Base-by-base conservation (phyloP, 1,284 basidiomycete genomes). In the Trichosporon inkin region DNA sequence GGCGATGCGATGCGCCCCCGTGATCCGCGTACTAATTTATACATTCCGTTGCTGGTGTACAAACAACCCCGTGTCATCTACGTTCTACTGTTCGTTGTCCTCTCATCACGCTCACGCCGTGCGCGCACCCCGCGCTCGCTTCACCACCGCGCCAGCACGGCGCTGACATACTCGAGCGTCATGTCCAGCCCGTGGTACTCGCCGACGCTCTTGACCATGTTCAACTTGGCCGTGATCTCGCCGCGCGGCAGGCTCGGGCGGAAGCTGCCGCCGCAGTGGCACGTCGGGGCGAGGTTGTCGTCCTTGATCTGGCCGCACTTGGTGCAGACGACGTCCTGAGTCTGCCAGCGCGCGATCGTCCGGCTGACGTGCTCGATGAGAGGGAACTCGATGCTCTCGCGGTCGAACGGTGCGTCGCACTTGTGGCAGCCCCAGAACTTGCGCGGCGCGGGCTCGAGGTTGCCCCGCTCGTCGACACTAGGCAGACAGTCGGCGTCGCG, bases 401-500 rank as follows among this genome's bases (percentile, higher is more conserved):
- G 84, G 73, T 98, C 93, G 76, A 94, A 95, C 71, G 94, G 89
- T 34, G 87, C 86, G n/a, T 84, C 84, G 72, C 95, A 98, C 61
- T 82, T 72, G 71, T 73, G 68, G 66, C 71, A 84, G 11, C 74
- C 72, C 78, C 78, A 79, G 40, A 67, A 73, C 41, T 70, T 65
- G 20, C 70, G 68, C 17, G 80, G 76, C 34, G 82, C 72, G 73
- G 66, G 81, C 10, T 71, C 49, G 40, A 71, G 55, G 40, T 71
- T 71, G 1, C 71, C 68, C 6, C 67, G 68, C 19, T 66, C 69
- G 0, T 71, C 73, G 16, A 72, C 68, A 13, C 65, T 58, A 0
- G 89, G 88, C 54, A 92, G 81, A 41, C 96, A 83, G 64, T 93
- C 90, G 6, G 87, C 83, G 75, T 97, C 94, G n/a, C 94, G 85